Evolutionary conservation across 345 rosid species (phyloP).

Genomic region (Brassica incana): DNA sequence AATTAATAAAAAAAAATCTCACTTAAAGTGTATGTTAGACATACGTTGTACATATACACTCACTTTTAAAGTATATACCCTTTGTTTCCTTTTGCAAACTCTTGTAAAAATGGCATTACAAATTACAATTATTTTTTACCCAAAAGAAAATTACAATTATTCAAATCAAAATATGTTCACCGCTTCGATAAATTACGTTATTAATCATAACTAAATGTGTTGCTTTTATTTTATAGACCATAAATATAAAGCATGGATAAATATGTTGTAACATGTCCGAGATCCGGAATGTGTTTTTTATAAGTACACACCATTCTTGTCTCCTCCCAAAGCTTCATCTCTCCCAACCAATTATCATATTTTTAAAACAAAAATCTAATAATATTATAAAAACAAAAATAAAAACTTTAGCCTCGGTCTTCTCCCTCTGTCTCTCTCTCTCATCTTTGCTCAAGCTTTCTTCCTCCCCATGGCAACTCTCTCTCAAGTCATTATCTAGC

Average conservation of each 20-base stretch:
- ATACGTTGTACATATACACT: neutral
- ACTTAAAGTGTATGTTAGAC: neutral
- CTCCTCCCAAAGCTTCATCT: conserved; percentile 43
- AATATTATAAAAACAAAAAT: conserved; percentile 4
- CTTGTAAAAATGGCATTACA: conserved; percentile 6
- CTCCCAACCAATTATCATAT: conserved; percentile 23
- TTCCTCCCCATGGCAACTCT: conserved; percentile 41
- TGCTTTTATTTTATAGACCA: neutral
- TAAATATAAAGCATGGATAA: conserved; percentile 23
- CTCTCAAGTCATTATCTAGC: conserved; percentile 39
- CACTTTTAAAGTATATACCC: conserved; percentile 9
- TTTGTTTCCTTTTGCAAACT: conserved; percentile 30
- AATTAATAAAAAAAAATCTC: neutral
- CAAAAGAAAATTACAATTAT: neutral
- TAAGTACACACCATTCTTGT: conserved; percentile 8
- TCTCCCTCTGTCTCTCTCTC: conserved; percentile 36
- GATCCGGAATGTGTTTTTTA: conserved; percentile 39
- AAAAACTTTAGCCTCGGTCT: conserved; percentile 27
- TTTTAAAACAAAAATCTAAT: neutral
- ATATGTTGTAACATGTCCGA: conserved; percentile 47
- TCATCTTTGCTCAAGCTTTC: conserved; percentile 25
- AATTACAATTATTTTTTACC: neutral
- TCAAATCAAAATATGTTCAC: conserved; percentile 6
- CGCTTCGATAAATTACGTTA: neutral
- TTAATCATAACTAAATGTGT: neutral